Base-by-base conservation (phyloP, 257 asterid species). In the Solanum chilense region DNA sequence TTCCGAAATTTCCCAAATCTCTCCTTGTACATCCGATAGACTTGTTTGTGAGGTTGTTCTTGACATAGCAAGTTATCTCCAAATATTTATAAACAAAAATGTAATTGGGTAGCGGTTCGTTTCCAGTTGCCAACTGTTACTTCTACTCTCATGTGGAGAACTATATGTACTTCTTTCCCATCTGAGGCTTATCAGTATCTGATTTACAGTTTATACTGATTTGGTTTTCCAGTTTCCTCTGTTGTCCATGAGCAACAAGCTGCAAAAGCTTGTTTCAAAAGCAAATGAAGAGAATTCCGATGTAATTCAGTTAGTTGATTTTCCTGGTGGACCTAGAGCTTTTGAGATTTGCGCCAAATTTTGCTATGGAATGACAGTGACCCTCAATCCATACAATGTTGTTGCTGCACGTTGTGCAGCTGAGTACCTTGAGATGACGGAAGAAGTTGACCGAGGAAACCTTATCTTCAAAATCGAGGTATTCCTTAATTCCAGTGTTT, bases 271-370 rank as follows among this genome's bases (percentile, higher is more conserved):
- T 14, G 77, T 94, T 39, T 88, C 94, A 4, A 89, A 87, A 87
- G 88, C 86, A 31, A 88, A 81, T 39, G 95, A 93, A 75, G 94
- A 91, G 90, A 89, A 86, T 62, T 49, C 86, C 3, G 94, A 90
- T 33, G 97, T 93, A 84, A 91, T 95, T 37, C 90, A 89, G 89
- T 44, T 96, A 91, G 90, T 6, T 31, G 91, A 95, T 90, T 95
- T 96, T 86, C 99, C 99, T 12, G 98, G 99, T 83, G 98, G 99
- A 42, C 95, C 98, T 25, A 96, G 92, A 88, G 96, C 98, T 29
- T 96, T 96, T 64, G 98, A 96, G 90, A 92, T 94, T 85, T 95
- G 99, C 33, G 98, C 96, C 86, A 96, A 95, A 88, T 96, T 96
- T 91, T 96, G 99, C 87, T 96, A 96, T 69, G 99, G 98, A 56